Base-by-base conservation (phyloP, 1,139 yeast genomes). In the Suhomyces bokatorum region DNA sequence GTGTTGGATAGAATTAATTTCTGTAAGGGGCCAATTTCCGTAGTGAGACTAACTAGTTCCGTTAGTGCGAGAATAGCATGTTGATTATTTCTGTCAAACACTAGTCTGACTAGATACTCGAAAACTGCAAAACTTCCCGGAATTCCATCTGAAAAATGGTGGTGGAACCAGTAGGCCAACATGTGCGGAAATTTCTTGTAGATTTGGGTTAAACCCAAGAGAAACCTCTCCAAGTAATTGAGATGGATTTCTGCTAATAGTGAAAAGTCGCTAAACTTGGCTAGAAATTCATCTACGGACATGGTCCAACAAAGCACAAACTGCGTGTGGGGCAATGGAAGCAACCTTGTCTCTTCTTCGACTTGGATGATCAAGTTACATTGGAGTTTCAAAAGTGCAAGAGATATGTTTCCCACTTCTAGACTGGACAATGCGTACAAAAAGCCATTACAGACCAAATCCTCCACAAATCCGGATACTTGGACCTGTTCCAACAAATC, bases 381-480 rank as follows among this genome's bases (percentile, higher is more conserved):
- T 32, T 48, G 55, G 5, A 42, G 29, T 17, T 38, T 29, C 32
- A 45, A 35, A n/a, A 51, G 30, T 8, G 38, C 42, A 13, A 22
- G 24, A 26, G 37, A 24, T 5, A 37, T 20, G n/a, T 34, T 32
- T 6, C 20, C 17, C 2, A 40, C 34, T 7, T 37, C 42, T 20
- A 48, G 15, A 6, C 29, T 32, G 1, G 44, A 53, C 27, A 49
- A 34, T 8, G 42, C 45, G 13, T 30, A 20, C 36, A 43, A 49
- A 32, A 47, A 48, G 11, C 45, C 50, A 16, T 28, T 40, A 7
- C 14, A 24, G 14, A 35, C 30, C 39, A 40, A 15, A 6, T 32
- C 26, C 2, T 26, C 32, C 15, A 35, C 42, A 13, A 9, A 16
- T 6, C 28, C 29, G 13, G 17, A 3, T 12, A 16, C 26, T 13